Base-by-base conservation (phyloP, 768 basidiomycete genomes). In the Ramaria sp. region DNA sequence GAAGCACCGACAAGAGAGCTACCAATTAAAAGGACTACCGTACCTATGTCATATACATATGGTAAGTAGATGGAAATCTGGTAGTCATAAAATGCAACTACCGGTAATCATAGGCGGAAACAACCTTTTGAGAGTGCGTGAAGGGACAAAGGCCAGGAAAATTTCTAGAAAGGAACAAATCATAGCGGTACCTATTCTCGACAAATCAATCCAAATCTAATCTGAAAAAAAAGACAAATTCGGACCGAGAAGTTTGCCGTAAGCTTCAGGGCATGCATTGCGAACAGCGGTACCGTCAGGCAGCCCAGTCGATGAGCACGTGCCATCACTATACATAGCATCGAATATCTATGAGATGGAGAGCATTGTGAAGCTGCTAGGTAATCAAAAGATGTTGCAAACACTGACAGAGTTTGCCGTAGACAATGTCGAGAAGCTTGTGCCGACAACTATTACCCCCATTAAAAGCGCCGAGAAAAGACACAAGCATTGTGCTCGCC, bases 91-190 rank as follows among this genome's bases (percentile, higher is more conserved):
- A 22, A 24, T 18, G 13, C 48, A 36, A 10, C 44, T 47, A 76
- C 82, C 82, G 0, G 89, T 91, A 5, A 92, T 83, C 57, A 88
- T 72, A 0, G 88, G 88, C 1, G 88, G 88, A 64, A 92, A 90
- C 53, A 87, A 70, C 18, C 77, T 72, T 62, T 82, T 77, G 22
- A 88, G 68, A 2, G 73, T 70, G 13, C 77, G 75, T 1, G 81
- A 72, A 0, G 85, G 80, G n/a, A 85, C 72, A 65, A 91, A 89
- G 0, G 85, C 81, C 62, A 91, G 67, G 57, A 74, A 73, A n/a
- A 91, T 88, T 66, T 90, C 85, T 41, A 88, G 75, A 68, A 91
- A 81, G 0, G 84, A 78, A 61, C 86, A 88, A 57, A 89, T 76
- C 20, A 88, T 69, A 0, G 84, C 82, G 0, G 88, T 88, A 10